Evolutionary conservation across 352 stramenopile species (phyloP).

Genomic region (Phytophthora citrophthora): DNA sequence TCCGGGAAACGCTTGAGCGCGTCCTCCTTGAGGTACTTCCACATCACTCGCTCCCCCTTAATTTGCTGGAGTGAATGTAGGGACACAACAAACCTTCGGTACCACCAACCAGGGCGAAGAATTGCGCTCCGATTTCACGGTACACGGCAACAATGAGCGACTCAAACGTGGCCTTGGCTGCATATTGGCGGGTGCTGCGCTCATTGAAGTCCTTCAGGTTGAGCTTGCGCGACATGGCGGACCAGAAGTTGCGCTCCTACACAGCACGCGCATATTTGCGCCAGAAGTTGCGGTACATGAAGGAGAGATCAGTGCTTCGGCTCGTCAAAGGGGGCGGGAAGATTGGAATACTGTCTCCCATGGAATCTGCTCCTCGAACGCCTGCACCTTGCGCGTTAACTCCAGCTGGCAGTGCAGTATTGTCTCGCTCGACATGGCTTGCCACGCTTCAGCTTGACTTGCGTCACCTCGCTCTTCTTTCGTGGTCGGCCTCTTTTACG

Average conservation of each 20-base stretch:
- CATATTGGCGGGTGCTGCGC: constrained; percentile 44
- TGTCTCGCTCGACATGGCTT: constrained; percentile 23
- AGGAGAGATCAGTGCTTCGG: constrained; percentile 17
- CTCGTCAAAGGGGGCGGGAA: constrained; percentile 53
- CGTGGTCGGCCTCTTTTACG: constrained; percentile 6
- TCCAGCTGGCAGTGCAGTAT: constrained; percentile 22
- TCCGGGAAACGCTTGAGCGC: constrained; percentile 45
- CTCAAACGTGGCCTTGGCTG: constrained; percentile 45
- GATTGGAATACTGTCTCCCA: constrained; percentile 42
- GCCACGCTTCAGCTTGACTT: constrained; percentile 22
- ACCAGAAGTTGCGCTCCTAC: constrained; percentile 70
- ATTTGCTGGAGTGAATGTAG: constrained; percentile 33
- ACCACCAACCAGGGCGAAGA: constrained; percentile 71
- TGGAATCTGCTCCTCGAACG: constrained; percentile 37
- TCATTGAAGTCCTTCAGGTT: constrained; percentile 10
- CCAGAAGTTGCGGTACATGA: constrained; percentile 48
- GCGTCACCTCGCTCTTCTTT: not conserved
- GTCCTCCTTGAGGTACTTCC: constrained; percentile 45
- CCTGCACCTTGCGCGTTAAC: constrained; percentile 23
- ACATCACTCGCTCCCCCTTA: constrained; percentile 36
- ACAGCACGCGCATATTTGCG: constrained; percentile 34
- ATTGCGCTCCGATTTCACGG: constrained; percentile 35
- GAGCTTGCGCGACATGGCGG: constrained; percentile 25
- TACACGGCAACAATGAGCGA: constrained; percentile 38
- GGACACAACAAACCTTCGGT: constrained; percentile 45